Evolutionary conservation across 345 rosid genomes (phyloP).

Genomic region (Adansonia digitata): DNA sequence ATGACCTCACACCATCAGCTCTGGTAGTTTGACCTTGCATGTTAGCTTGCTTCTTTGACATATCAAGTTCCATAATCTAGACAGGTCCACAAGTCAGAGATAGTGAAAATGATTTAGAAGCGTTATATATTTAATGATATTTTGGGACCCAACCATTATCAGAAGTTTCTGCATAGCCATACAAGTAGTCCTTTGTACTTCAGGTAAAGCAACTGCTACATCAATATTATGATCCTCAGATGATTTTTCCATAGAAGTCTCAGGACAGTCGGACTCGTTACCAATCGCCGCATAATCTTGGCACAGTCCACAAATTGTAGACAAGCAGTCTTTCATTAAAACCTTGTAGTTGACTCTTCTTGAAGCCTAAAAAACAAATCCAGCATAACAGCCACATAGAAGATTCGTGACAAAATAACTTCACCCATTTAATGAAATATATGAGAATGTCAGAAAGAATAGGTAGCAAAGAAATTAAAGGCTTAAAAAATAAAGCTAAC

Average conservation of each 20-base stretch:
- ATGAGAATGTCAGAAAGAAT: background rate
- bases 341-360: conserved; percentile 62
- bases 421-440: background rate
- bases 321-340: conserved; percentile 62
- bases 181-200: conserved; percentile 40
- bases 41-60: conserved; percentile 63
- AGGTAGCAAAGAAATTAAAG: background rate
- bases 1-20: conserved; percentile 77
- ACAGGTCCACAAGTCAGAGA: conserved; percentile 12
- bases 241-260: conserved; percentile 20
- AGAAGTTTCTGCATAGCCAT: conserved; percentile 57
- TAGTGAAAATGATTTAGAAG: background rate
- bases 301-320: conserved; percentile 40
- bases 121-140: background rate
- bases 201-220: conserved; percentile 39
- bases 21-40: conserved; percentile 48
- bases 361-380: conserved; percentile 49
- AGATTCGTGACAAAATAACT: background rate
- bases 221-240: conserved; percentile 24
- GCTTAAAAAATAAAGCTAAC: conserved; percentile 25
- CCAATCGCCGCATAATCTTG: conserved; percentile 23
- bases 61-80: conserved; percentile 83
- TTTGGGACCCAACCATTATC: conserved; percentile 36
- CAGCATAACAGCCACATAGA: background rate
- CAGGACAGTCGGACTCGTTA: conserved; percentile 10